Conservation (phyloP, 331 rosid genomes). For the Erythrophleum ivorense region DNA sequence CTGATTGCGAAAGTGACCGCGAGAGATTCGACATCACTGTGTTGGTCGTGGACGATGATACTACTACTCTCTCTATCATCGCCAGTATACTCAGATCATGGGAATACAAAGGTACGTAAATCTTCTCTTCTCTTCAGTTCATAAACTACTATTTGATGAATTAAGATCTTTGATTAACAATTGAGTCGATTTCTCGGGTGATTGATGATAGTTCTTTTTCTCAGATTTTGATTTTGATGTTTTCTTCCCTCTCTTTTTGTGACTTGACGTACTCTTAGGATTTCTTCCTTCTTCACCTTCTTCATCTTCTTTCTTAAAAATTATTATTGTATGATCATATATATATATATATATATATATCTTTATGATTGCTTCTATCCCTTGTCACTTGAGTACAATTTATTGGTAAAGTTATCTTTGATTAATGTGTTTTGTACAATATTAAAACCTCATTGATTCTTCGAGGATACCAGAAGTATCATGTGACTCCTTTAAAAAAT, state of each 20-base stretch:
- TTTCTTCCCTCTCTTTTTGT: neutral
- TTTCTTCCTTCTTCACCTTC: too few species aligned
- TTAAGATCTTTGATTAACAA: neutral
- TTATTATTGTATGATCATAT: neutral
- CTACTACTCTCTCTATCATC: constrained; percentile 53
- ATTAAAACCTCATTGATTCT: neutral
- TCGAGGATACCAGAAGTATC: neutral
- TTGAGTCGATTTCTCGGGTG: neutral
- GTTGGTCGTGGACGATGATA: constrained; percentile 65
- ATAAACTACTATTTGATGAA: neutral
- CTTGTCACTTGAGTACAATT: neutral
- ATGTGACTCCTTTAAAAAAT: neutral
- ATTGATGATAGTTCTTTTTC: neutral
- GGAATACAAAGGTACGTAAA: constrained; percentile 53
- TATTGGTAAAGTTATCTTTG: neutral
- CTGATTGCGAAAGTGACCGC: neutral
- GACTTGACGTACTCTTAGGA: too few species aligned
- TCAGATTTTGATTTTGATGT: too few species aligned
- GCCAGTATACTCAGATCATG: constrained; percentile 55
- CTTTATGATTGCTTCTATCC: neutral
- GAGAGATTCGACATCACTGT: constrained; percentile 37
- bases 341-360: neutral
- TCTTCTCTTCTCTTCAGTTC: neutral
- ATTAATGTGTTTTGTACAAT: neutral
- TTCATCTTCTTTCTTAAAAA: neutral